Conservation (phyloP, 148 eudicot species). For the Selenicereus undatus region DNA sequence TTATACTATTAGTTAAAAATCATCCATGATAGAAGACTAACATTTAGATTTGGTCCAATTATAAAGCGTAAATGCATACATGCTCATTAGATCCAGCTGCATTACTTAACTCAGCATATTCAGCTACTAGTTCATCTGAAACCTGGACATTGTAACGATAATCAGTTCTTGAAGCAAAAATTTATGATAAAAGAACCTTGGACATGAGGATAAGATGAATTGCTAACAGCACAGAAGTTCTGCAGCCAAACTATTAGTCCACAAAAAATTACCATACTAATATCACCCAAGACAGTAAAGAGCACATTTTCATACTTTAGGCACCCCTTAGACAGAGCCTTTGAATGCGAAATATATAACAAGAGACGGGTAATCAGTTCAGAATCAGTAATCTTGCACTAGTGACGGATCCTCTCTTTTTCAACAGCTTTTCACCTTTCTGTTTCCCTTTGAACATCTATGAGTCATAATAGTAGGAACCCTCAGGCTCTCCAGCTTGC, state of each 20-base stretch:
- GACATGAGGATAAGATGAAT: neutral
- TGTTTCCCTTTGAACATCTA: neutral
- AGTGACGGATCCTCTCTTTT: neutral
- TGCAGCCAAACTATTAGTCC: neutral
- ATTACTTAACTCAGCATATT: conserved; percentile 67
- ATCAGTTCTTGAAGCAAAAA: conserved; percentile 20
- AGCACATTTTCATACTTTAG: neutral
- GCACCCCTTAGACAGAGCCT: neutral
- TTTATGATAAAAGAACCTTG: neutral
- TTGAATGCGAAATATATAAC: neutral
- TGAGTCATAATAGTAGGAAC: neutral
- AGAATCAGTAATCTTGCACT: neutral
- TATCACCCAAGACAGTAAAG: neutral
- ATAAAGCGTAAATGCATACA: conserved; percentile 27
- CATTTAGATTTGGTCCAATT: neutral
- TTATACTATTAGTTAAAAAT: neutral
- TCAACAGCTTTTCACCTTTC: neutral
- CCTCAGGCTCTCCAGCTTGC: neutral
- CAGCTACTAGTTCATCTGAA: conserved; percentile 96
- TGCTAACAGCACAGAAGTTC: neutral
- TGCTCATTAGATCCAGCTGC: conserved; percentile 53
- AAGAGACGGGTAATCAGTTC: neutral
- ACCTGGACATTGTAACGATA: conserved; percentile 46
- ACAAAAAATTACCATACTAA: neutral
- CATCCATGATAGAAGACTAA: neutral